Evolutionary conservation across 352 stramenopile species (phyloP).

Genomic region (Phytophthora constricta): DNA sequence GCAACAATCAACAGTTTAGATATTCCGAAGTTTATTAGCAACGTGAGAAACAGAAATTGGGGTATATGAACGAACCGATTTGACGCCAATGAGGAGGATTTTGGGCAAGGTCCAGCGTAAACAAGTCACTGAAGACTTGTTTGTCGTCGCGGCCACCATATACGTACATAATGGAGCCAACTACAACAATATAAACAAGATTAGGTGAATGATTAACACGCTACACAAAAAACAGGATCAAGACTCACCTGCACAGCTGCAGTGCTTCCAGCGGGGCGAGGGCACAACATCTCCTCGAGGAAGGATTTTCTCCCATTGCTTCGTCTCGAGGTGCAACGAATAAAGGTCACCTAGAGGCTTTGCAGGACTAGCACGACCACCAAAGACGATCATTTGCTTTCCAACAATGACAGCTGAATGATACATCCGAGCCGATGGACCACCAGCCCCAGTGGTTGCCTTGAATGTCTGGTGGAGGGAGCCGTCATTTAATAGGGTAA

Average conservation of each 20-base stretch:
- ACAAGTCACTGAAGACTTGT: constrained; percentile 77
- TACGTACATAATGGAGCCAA: constrained; percentile 74
- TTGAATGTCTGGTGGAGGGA: constrained; percentile 43
- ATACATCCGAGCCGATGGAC: constrained; percentile 71
- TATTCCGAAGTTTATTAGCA: neutral
- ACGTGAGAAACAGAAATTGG: neutral
- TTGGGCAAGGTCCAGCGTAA: constrained; percentile 60
- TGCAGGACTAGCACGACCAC: constrained; percentile 71
- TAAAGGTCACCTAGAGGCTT: constrained; percentile 77
- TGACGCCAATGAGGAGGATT: constrained; percentile 49
- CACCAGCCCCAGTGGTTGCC: constrained; percentile 10
- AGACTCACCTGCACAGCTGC: constrained; percentile 57
- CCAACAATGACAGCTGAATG: constrained; percentile 66
- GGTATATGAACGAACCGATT: constrained; percentile 44
- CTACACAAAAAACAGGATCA: neutral
- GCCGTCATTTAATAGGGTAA: constrained; percentile 26
- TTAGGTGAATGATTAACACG: neutral
- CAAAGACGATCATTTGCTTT: constrained; percentile 80
- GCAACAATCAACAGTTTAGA: constrained; percentile 1
- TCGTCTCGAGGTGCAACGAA: constrained; percentile 55
- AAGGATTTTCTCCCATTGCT: constrained; percentile 48
- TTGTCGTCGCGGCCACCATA: constrained; percentile 72
- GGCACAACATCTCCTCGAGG: constrained; percentile 38
- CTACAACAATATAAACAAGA: constrained; percentile 29
- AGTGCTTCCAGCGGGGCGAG: constrained; percentile 81